Conservation (phyloP, 768 basidiomycete species). For the Termitomyces bulborhizus region DNA sequence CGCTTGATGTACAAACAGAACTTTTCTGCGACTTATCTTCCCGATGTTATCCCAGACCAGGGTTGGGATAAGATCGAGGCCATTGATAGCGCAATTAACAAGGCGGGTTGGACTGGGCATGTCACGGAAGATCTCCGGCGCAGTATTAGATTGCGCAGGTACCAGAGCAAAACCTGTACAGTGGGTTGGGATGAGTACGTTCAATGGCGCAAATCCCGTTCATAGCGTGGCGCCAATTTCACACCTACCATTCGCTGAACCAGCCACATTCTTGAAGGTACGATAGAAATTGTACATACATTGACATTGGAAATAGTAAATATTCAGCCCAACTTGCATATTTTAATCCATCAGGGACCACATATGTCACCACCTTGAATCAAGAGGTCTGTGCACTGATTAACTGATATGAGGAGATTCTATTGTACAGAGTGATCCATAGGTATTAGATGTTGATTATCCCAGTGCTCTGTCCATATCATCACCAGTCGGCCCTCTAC, state of each 20-base stretch:
- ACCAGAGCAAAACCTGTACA: constrained; percentile 67
- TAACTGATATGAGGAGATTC: not conserved
- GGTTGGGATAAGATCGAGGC: constrained; percentile 92
- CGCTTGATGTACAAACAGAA: constrained; percentile 47
- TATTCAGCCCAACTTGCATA: too few relatives aligned
- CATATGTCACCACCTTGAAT: too few relatives aligned
- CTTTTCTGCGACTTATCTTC: constrained; percentile 87
- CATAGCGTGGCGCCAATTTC: not conserved
- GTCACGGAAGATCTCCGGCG: constrained; percentile 81
- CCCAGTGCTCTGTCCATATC: not conserved
- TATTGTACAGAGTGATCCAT: constrained; percentile 8
- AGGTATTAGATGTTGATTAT: constrained; percentile 4
- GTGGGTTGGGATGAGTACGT: constrained; percentile 75
- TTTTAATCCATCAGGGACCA: too few relatives aligned
- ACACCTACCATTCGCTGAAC: too few relatives aligned
- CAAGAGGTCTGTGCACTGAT: too few relatives aligned
- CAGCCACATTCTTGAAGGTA: not conserved
- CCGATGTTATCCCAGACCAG: constrained; percentile 88
- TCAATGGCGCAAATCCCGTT: constrained; percentile 51
- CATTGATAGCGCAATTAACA: constrained; percentile 85
- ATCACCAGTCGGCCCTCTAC: not conserved
- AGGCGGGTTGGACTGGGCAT: constrained; percentile 82
- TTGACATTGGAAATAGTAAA: not conserved
- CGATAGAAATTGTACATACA: constrained; percentile 2
- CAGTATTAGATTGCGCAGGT: constrained; percentile 70